phyloP scores from a whole-genome alignment of 2,329 filamentous ascomycete species.

The Cladosporium sp. region DNA sequence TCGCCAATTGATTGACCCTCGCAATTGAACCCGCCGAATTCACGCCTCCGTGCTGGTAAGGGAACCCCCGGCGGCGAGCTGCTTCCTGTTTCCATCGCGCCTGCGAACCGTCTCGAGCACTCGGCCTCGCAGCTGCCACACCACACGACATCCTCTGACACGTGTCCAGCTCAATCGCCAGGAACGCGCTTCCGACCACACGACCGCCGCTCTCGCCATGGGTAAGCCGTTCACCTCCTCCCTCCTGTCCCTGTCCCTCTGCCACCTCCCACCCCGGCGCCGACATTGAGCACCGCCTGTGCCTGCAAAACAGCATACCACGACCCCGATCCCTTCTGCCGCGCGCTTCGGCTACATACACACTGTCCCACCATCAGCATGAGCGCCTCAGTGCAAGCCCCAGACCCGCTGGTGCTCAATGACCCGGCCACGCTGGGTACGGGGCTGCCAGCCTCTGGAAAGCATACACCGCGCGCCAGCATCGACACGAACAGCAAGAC shows the following conservation, averaged over 20 bases:
- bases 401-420: constrained; percentile 14
- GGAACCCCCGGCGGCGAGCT: neutral
- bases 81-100: neutral
- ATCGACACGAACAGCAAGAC: constrained; percentile 18
- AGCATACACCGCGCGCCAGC: constrained; percentile 21
- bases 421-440: constrained; percentile 13
- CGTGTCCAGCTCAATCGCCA: neutral
- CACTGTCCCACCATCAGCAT: constrained; percentile 11
- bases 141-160: neutral
- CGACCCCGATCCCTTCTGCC: constrained; percentile 15
- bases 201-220: constrained; percentile 28
- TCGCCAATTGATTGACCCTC: neutral
- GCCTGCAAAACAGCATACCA: constrained; percentile 17
- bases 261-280: constrained; percentile 14
- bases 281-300: constrained; percentile 18
- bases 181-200: constrained; percentile 7
- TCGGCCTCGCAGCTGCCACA: neutral
- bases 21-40: neutral
- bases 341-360: constrained; percentile 14
- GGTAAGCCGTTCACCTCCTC: constrained; percentile 26
- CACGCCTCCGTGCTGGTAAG: neutral
- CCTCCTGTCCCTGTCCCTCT: neutral
- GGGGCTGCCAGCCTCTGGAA: constrained; percentile 18
- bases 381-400: constrained; percentile 12
- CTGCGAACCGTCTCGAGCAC: neutral